phyloP scores from a whole-genome alignment of 768 basidiomycete genomes.

The Melanogaster broomeanus region DNA sequence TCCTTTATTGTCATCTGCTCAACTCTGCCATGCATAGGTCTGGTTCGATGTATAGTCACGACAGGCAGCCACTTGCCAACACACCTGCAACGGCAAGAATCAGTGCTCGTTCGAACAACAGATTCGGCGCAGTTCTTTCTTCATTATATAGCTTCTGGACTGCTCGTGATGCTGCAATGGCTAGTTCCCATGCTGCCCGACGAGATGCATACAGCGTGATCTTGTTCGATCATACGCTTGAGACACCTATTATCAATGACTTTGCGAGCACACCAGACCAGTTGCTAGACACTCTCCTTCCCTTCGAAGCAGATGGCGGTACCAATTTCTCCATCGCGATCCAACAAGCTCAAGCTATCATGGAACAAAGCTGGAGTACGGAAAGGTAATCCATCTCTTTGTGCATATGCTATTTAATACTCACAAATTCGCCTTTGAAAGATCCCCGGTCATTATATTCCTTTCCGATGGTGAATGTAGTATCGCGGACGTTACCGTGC shows the following conservation, averaged over 20 bases:
- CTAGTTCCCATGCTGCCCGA: conserved; percentile 29
- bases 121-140: conserved; percentile 61
- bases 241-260: conserved; percentile 43
- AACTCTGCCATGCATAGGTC: conserved; percentile 42
- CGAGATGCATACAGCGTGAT: conserved; percentile 60
- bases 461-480: conserved; percentile 38
- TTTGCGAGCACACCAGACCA: conserved; percentile 45
- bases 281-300: conserved; percentile 42
- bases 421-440: not conserved
- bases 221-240: conserved; percentile 38
- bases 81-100: conserved; percentile 46
- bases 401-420: no score
- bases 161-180: conserved; percentile 44
- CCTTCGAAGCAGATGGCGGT: conserved; percentile 29
- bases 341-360: conserved; percentile 32
- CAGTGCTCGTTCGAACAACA: conserved; percentile 38
- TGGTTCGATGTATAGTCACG: conserved; percentile 45
- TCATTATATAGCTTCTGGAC: conserved; percentile 58
- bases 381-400: conserved; percentile 39
- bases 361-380: conserved; percentile 51
- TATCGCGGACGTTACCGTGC: conserved; percentile 38
- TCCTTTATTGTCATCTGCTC: not conserved
- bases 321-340: conserved; percentile 50
- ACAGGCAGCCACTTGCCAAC: conserved; percentile 45
- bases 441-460: conserved; percentile 40